These are phyloP conservation scores for Termitomyces sp. DNA, from an alignment of 768 basidiomycete species.

Conservation along the genomic window DNA sequence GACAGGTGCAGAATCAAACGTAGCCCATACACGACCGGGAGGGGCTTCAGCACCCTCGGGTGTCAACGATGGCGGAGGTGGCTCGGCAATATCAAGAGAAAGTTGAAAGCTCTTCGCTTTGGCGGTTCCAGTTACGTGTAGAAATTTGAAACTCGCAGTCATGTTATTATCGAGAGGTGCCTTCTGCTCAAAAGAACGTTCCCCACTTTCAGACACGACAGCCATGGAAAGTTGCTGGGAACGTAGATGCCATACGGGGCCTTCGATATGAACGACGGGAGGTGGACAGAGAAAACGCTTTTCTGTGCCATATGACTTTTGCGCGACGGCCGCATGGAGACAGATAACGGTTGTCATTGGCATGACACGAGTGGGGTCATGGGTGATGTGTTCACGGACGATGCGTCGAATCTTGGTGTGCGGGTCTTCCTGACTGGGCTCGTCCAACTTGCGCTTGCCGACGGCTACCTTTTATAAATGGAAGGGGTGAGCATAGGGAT, in stretches of 20 bases:
- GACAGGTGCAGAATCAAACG: conserved; percentile 88
- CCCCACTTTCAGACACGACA: conserved; percentile 77
- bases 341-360: conserved; percentile 91
- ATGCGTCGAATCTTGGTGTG: conserved; percentile 81
- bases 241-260: conserved; percentile 81
- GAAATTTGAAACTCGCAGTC: conserved; percentile 86
- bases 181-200: conserved; percentile 81
- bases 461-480: conserved; percentile 29
- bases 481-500: conserved; percentile 1
- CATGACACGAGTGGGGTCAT: conserved; percentile 68
- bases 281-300: conserved; percentile 93
- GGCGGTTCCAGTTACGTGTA: conserved; percentile 83
- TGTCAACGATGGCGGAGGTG: conserved; percentile 45
- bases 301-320: conserved; percentile 95
- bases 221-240: conserved; percentile 80
- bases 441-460: conserved; percentile 74
- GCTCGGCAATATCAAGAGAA: conserved; percentile 79
- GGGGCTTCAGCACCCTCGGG: conserved; percentile 40
- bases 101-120: conserved; percentile 89
- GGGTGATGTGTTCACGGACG: conserved; percentile 75
- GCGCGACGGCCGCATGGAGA: conserved; percentile 88
- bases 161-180: conserved; percentile 78
- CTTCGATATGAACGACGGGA: conserved; percentile 88
- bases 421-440: conserved; percentile 53
- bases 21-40: conserved; percentile 77